These are phyloP conservation scores for Mytilinidion resinicola DNA, from an alignment of 495 filamentous ascomycete species.

Conservation along the genomic window DNA sequence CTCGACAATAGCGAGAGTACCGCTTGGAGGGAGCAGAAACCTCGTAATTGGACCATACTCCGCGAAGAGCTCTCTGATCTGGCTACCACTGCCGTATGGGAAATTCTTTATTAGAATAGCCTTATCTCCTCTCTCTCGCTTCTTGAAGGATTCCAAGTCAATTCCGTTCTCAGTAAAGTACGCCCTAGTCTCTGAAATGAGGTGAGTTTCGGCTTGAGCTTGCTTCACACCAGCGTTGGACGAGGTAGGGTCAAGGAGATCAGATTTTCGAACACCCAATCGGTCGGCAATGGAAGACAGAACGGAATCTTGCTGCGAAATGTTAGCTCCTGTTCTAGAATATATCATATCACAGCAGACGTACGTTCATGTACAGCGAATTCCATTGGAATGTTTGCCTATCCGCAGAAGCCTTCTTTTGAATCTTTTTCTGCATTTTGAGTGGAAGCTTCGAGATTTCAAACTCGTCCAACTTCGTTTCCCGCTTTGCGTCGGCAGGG, in stretches of 20 bases:
- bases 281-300: constrained; percentile 84
- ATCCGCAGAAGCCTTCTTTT: constrained; percentile 69
- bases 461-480: constrained; percentile 77
- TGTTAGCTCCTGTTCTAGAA: constrained; percentile 19
- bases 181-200: constrained; percentile 91
- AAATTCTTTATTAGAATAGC: constrained; percentile 95
- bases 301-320: constrained; percentile 70
- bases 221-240: constrained; percentile 92
- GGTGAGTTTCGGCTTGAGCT: constrained; percentile 90
- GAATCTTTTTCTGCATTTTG: constrained; percentile 88
- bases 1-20: constrained; percentile 88
- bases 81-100: constrained; percentile 68
- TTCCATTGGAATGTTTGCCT: constrained; percentile 90
- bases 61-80: constrained; percentile 59
- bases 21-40: constrained; percentile 84
- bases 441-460: constrained; percentile 80
- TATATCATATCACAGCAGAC: constrained; percentile 23
- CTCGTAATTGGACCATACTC: constrained; percentile 66
- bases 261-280: constrained; percentile 79
- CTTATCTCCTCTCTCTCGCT: constrained; percentile 71
- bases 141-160: constrained; percentile 84
- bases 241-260: constrained; percentile 87
- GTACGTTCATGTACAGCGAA: constrained; percentile 91
- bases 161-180: constrained; percentile 85
- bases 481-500: constrained; percentile 70